A percentile compares a stretch with the other conserved stretches of the same genome.
Conservation (phyloP, 2,329 filamentous ascomycete genomes). For the Pseudogymnoascus sp. region DNA sequence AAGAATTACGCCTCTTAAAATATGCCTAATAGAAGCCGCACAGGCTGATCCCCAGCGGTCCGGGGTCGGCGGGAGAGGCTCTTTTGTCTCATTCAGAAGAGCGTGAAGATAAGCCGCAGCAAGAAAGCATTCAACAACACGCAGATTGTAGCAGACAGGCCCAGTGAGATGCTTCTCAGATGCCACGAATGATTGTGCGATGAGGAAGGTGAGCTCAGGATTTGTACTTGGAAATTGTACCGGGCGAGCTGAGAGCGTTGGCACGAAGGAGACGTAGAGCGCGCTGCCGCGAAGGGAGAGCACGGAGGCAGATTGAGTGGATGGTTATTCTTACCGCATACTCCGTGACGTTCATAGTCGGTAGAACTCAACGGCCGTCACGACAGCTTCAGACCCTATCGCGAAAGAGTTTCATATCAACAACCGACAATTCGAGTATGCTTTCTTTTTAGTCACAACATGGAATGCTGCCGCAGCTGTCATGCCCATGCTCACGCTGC, state of each 20-base stretch:
- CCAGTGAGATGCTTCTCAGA: slow-evolving; percentile 93
- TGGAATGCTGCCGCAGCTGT: too few species aligned
- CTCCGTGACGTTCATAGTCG: too few species aligned
- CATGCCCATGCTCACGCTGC: too few species aligned
- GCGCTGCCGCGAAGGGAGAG: slow-evolving; percentile 82
- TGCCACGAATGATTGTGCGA: slow-evolving; percentile 91
- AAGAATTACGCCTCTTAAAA: slow-evolving; percentile 37
- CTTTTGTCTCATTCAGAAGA: slow-evolving; percentile 46
- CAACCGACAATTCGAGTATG: too few species aligned
- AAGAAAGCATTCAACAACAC: slow-evolving; percentile 90
- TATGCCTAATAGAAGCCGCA: slow-evolving; percentile 81
- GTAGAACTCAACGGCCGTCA: too few species aligned
- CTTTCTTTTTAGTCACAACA: too few species aligned
- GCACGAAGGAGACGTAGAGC: slow-evolving; percentile 83
- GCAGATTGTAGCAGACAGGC: slow-evolving; percentile 90
- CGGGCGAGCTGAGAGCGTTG: slow-evolving; percentile 65
- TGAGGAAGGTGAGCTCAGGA: slow-evolving; percentile 81
- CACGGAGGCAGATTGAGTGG: slow-evolving; percentile 92
- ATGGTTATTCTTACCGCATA: too few species aligned
- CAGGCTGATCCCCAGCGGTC: slow-evolving; percentile 74
- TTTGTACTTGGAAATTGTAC: slow-evolving; percentile 74
- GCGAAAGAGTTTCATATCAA: too few species aligned
- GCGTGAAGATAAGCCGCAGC: slow-evolving; percentile 65
- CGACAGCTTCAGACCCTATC: too few species aligned
- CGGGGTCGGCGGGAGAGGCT: slow-evolving; percentile 66